These are phyloP conservation scores for Solanum phureja DNA, from an alignment of 257 asterid species.

Conservation along the genomic window DNA sequence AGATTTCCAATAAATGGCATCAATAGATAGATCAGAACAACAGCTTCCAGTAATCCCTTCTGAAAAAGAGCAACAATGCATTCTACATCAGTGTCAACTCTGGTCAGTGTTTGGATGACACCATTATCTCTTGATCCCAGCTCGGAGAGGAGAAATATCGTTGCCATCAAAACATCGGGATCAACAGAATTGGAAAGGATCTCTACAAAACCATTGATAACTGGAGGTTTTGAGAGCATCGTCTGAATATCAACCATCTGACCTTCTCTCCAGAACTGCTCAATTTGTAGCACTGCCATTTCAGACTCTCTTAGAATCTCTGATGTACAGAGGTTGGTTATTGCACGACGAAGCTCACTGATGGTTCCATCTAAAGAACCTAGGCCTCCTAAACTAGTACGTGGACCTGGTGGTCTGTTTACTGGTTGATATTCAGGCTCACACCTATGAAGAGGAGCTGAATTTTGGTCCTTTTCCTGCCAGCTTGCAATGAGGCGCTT, in stretches of 20 bases:
- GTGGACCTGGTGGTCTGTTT: constrained; percentile 24
- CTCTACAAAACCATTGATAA: constrained; percentile 61
- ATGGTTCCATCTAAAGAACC: constrained; percentile 35
- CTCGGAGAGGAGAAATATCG: constrained; percentile 48
- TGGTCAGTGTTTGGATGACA: constrained; percentile 52
- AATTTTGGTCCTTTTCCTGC: constrained; percentile 32
- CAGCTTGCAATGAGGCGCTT: constrained; percentile 80
- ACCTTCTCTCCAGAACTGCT: constrained; percentile 33
- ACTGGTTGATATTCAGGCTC: constrained; percentile 10
- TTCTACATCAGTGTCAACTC: constrained; percentile 74
- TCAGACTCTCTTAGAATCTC: constrained; percentile 60
- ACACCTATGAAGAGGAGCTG: background rate
- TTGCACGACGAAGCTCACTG: constrained; percentile 42
- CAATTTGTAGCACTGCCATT: constrained; percentile 46
- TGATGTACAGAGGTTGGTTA: constrained; percentile 51
- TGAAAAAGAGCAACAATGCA: constrained; percentile 52
- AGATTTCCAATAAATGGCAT: constrained; percentile 29
- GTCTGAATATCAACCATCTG: constrained; percentile 14
- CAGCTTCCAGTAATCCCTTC: constrained; percentile 66
- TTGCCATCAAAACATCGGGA: constrained; percentile 33
- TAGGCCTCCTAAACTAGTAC: constrained; percentile 40
- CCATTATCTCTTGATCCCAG: constrained; percentile 43
- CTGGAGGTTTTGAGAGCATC: constrained; percentile 59
- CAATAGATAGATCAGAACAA: constrained; percentile 46
- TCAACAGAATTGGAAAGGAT: constrained; percentile 58